A percentile compares a stretch with the other conserved stretches of the same genome.
These are phyloP conservation scores for Hordeum marinum DNA, from an alignment of 176 grass and related monocot genomes.

Conservation along the genomic window DNA sequence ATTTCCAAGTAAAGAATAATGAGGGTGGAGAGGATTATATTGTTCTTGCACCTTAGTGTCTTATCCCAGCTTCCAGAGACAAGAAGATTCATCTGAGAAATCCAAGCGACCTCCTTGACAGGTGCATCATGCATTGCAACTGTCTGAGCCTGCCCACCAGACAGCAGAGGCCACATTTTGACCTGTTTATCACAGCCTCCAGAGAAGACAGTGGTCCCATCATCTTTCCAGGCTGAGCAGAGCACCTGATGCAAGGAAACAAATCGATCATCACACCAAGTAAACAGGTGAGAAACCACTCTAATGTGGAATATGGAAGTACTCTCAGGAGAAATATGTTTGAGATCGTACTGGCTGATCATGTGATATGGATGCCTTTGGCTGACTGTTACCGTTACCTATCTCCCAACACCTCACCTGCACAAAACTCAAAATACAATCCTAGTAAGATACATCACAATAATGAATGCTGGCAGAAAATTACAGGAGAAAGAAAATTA, in stretches of 20 bases:
- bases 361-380: conserved; percentile 87
- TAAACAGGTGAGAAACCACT: neutral
- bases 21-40: neutral
- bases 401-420: conserved; percentile 98
- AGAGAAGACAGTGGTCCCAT: conserved; percentile 84
- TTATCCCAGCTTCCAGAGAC: conserved; percentile 96
- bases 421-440: neutral
- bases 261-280: conserved; percentile 7
- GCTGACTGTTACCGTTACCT: conserved; percentile 68
- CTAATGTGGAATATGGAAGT: neutral
- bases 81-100: conserved; percentile 92
- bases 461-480: neutral
- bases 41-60: conserved; percentile 54
- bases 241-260: conserved; percentile 53
- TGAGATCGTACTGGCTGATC: conserved; percentile 68
- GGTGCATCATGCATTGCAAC: conserved; percentile 88
- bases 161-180: conserved; percentile 90
- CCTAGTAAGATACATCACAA: neutral
- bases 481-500: neutral
- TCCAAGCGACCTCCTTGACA: conserved; percentile 76
- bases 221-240: conserved; percentile 94
- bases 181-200: conserved; percentile 91
- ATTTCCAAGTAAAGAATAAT: neutral
- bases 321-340: neutral
- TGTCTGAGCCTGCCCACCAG: conserved; percentile 73